Conservation (phyloP, 768 basidiomycete species). For the Macrolepiota albuminosa region DNA sequence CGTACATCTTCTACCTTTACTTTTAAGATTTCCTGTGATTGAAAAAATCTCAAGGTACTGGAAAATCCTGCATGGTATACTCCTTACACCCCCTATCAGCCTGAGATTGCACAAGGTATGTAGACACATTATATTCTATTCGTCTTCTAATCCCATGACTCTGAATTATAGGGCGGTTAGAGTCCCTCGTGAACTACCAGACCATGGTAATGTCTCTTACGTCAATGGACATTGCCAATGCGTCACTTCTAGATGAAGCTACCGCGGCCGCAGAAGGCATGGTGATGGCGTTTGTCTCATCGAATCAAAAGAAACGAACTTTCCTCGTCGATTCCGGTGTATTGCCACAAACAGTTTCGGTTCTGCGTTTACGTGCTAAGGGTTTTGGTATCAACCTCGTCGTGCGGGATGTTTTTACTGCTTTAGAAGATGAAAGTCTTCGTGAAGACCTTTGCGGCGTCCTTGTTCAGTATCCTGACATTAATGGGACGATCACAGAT, state of each 20-base stretch:
- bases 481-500: conserved; percentile 79
- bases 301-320: conserved; percentile 67
- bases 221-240: conserved; percentile 92
- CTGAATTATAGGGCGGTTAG: conserved; percentile 72
- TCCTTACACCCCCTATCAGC: conserved; percentile 93
- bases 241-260: conserved; percentile 91
- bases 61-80: conserved; percentile 99
- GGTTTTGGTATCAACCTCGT: conserved; percentile 88
- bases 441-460: conserved; percentile 74
- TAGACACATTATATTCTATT: background rate
- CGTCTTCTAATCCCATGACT: background rate
- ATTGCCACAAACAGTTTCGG: conserved; percentile 84
- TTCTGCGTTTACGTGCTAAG: conserved; percentile 85
- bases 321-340: conserved; percentile 86
- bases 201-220: conserved; percentile 95
- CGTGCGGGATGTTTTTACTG: conserved; percentile 54
- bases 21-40: background rate
- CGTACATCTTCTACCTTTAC: conserved; percentile 35
- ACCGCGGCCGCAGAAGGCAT: conserved; percentile 96
- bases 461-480: conserved; percentile 91
- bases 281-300: conserved; percentile 83
- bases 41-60: conserved; percentile 48
- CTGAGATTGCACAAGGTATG: conserved; percentile 96
- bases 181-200: conserved; percentile 95
- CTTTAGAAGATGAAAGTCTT: conserved; percentile 48